Evolutionary conservation across 257 asterid genomes (phyloP).

Genomic region (Salvia rosmarinus): DNA sequence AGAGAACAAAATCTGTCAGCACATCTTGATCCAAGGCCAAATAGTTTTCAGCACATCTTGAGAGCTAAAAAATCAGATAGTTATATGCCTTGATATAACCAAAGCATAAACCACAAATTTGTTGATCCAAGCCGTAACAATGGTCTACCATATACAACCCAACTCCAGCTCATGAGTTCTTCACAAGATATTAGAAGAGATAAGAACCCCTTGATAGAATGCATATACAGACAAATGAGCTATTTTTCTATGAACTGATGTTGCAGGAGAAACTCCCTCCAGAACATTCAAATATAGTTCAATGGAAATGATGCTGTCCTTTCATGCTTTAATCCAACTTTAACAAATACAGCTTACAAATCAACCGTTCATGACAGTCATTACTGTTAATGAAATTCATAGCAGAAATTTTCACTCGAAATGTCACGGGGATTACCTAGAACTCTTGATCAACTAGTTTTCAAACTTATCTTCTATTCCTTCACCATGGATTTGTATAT

Average conservation of each 20-base stretch:
- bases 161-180: neutral
- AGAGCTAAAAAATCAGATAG: neutral
- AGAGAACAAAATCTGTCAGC: constrained; percentile 22
- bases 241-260: neutral
- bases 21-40: constrained; percentile 25
- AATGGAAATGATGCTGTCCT: neutral
- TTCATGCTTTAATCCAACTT: neutral
- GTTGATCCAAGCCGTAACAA: neutral
- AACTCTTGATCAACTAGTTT: neutral
- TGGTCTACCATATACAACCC: neutral
- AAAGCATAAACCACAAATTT: constrained; percentile 24
- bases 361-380: neutral
- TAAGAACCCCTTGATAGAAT: neutral
- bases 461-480: neutral
- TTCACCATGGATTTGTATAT: constrained; percentile 17
- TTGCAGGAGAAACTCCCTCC: neutral
- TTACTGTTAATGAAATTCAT: neutral
- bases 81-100: constrained; percentile 12
- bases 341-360: neutral
- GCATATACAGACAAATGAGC: neutral
- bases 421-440: neutral
- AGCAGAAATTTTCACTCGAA: neutral
- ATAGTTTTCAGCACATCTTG: constrained; percentile 16
- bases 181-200: neutral
- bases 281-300: neutral